Conservation (phyloP, 2,329 filamentous ascomycete species). For the Trichophyton schoenleinii region DNA sequence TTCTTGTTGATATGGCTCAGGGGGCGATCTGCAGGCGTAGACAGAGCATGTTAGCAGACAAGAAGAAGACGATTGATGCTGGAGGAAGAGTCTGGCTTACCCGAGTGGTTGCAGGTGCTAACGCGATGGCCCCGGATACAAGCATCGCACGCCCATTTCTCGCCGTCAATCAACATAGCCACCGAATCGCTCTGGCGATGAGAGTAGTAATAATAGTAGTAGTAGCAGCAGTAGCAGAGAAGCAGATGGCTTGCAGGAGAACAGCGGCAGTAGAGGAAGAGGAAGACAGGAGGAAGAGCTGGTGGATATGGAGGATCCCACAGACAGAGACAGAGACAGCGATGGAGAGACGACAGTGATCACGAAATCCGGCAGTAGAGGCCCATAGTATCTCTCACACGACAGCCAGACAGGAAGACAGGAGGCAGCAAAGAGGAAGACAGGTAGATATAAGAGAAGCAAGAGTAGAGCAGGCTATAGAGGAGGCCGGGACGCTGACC, state of each 20-base stretch:
- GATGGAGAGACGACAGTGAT: not conserved
- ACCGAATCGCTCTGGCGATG: not conserved
- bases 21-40: constrained; percentile 51
- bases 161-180: constrained; percentile 16
- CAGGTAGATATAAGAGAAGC: no score
- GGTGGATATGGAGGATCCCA: no score
- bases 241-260: not conserved
- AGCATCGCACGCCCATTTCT: constrained; percentile 46
- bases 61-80: constrained; percentile 25
- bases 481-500: not conserved
- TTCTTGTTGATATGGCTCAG: constrained; percentile 95
- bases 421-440: no score
- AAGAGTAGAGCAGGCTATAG: not conserved
- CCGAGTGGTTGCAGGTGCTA: constrained; percentile 92
- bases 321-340: not conserved
- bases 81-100: constrained; percentile 45
- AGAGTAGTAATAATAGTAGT: not conserved
- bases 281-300: not conserved
- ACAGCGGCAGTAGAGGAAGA: not conserved
- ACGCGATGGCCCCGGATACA: constrained; percentile 97
- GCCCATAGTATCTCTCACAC: not conserved
- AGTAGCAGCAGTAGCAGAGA: not conserved
- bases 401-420: not conserved
- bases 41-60: no score
- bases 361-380: not conserved